Base-by-base conservation (phyloP, 179 eudicot genomes). In the Silene noctiflora region DNA sequence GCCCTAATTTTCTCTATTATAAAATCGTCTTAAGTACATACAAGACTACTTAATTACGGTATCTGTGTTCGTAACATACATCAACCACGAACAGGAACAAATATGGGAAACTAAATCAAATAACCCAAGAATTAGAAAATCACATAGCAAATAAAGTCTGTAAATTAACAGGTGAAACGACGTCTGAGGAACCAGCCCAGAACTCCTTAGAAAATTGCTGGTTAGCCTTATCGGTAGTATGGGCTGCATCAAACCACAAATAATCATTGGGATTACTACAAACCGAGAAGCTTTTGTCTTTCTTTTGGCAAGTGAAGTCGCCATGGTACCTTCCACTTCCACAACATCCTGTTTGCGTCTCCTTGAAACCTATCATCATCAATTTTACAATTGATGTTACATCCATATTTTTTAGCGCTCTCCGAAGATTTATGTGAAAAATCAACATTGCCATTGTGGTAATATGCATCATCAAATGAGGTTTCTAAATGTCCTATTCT, bases 191-290 rank as follows among this genome's bases (percentile, higher is more conserved):
- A 61, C 85, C 85, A 19, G 60, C 65, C 85, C 85, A 83, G 25
- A 83, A 79, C n/a, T 79, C 83, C 53, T 73, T 62, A 27, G 85
- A 70, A 29, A 83, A 83, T 21, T 75, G 79, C 14, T 77, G 65
- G 39, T 83, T 80, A 60, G 85, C 85, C 58, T 59, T 80, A 31
- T 83, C 81, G 0, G 83, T 76, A 0, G 85, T 79, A 25, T 83
- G 85, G 2, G 83, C 85, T 2, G 83, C 83, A 55, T 83, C 85
- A 21, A 83, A 83, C 85, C 85, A 83, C 35, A 83, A 60, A 39
- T 80, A 44, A 1, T 73, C 80, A 29, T 33, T 77, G 0, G 85
- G 85, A 31, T 80, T 74, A 59, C 76, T 79, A 22, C 85, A 83
- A 2, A 79, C 82, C 4, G 80, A 8, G 77, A 82, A 82, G 1